Evolutionary conservation across 768 basidiomycete species (phyloP), one percentile per base, ranked within the genome.

Genomic region (Filobasidium wieringae): DNA sequence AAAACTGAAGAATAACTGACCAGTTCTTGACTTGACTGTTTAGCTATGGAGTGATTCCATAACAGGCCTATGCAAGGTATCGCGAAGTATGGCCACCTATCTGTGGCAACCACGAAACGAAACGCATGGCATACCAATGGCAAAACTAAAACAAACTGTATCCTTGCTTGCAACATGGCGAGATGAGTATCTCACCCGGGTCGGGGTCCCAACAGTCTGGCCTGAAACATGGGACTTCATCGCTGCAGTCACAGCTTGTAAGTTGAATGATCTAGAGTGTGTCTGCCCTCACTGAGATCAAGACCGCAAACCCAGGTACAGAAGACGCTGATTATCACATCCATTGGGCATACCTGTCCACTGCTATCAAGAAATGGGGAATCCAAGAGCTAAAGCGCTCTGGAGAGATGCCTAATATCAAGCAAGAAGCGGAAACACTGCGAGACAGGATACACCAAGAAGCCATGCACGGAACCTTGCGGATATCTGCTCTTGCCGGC

Each of bases 191-290:
- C 79, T 95, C 33, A 79, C 78, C 39, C 78, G 80, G 45, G 87
- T 93, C 29, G 90, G 91, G 26, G 89, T 92, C 36, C 90, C 91
- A 9, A 82, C 80, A 54, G 85, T 86, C 69, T 86, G 88, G 71
- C 83, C 84, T 55, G 81, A 82, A 1, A 81, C 84, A 60, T 93
- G 91, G 90, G 88, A 95, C 66, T 96, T 93, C 65, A 82, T 91
- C 43, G 79, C 80, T 22, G 83, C 82, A n/a, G 81, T 84, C 24
- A 80, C 80, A 11, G 81, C 82, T 11, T 83, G 82, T 80, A 59
- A 62, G 80, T 69, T 0, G 30, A 30, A 32, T 19, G 29, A 47
- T 4, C 2, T 6, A 24, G 7, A 47, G 14, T 32, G 7, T 60
- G 2, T 9, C 17, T 31, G 52, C 26, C 41, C 14, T 31, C 19